Evolutionary conservation across 2,329 filamentous ascomycete genomes (phyloP), one percentile per base, ranked within the genome.

Genomic region (Colletotrichum ledebouriae): DNA sequence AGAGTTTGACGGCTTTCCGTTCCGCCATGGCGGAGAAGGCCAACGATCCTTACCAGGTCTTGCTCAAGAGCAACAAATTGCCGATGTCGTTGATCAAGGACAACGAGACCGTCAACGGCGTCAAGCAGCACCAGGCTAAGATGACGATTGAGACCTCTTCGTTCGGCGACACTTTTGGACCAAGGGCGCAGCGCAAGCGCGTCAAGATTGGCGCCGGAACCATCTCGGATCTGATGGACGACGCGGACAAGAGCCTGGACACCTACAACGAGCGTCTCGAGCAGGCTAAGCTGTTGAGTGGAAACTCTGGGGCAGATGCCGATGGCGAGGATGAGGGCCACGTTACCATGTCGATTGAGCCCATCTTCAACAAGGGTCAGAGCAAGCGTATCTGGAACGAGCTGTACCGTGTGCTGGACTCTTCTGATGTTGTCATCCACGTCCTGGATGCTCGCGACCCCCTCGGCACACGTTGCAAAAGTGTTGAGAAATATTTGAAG

Each of bases 321-420:
- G 80, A 81, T 15, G 73, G 73, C 1, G 79, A 80, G 29, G 76
- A 77, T 20, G 80, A 82, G 63, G 82, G 81, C 20, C 81, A 82
- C 52, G 81, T 89, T 13, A 85, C 88, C 6, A 87, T 88, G 74
- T 90, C 92, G n/a, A 86, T 90, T 73, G 93, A 95, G 77, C 90
- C 94, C 44, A 93, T 98, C 68, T 98, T 98, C 81, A 91, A 88
- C 73, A 98, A 98, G 82, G 96, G 96, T 17, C 94, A 97, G 79
- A 95, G 91, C 76, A 97, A 97, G 81, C 88, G 96, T 72, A 97
- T 97, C 73, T 97, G 94, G 94, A 98, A 98, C 81, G 95, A 99
- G 78, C 83, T 98, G 7, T 90, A 96, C 85, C 97, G 97, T 81
- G 94, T 96, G 75, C 96, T 98, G 70, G 95, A 98, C 81, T 97